A percentile compares a stretch with the other conserved stretches of the same genome.
Conservation (phyloP, 352 stramenopile genomes). For the Globisporangium takayamanum region DNA sequence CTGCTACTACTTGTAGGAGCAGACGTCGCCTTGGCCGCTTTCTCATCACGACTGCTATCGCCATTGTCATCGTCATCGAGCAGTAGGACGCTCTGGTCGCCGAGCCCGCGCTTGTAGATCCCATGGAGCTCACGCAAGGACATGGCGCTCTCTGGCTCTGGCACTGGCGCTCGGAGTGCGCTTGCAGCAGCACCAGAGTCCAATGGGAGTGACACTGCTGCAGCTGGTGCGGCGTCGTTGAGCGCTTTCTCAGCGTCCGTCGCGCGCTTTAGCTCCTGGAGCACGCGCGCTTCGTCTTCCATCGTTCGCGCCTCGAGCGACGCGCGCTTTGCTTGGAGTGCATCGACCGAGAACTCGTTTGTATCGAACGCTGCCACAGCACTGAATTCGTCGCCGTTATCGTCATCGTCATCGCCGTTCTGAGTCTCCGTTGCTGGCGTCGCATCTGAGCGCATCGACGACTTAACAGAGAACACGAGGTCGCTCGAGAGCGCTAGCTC, state of each 20-base stretch:
- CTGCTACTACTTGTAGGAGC: not conserved
- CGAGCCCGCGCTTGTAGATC: slow-evolving; percentile 78
- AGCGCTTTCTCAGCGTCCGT: slow-evolving; percentile 32
- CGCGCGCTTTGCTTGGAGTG: slow-evolving; percentile 17
- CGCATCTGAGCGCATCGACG: not conserved
- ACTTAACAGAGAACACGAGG: slow-evolving; percentile 29
- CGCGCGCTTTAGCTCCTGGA: slow-evolving; percentile 35
- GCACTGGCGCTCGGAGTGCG: not conserved
- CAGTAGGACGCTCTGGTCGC: slow-evolving; percentile 58
- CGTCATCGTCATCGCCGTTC: slow-evolving; percentile 2
- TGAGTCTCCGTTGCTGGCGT: not conserved
- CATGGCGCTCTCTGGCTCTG: slow-evolving; percentile 19
- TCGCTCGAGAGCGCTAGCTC: slow-evolving; percentile 28
- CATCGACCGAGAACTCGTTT: not conserved
- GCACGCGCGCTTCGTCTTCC: slow-evolving; percentile 30
- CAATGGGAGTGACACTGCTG: not conserved
- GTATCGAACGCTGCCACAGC: not conserved
- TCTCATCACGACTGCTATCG: not conserved
- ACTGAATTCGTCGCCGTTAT: slow-evolving; percentile 38
- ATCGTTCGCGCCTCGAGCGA: slow-evolving; percentile 19
- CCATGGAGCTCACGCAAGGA: slow-evolving; percentile 64
- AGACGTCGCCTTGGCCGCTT: not conserved
- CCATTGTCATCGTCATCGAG: slow-evolving; percentile 23
- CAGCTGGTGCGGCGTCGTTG: not conserved
- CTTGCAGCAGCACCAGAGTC: not conserved